phyloP scores from a whole-genome alignment of 208 protist genomes.

The Phytomonas francai region DNA sequence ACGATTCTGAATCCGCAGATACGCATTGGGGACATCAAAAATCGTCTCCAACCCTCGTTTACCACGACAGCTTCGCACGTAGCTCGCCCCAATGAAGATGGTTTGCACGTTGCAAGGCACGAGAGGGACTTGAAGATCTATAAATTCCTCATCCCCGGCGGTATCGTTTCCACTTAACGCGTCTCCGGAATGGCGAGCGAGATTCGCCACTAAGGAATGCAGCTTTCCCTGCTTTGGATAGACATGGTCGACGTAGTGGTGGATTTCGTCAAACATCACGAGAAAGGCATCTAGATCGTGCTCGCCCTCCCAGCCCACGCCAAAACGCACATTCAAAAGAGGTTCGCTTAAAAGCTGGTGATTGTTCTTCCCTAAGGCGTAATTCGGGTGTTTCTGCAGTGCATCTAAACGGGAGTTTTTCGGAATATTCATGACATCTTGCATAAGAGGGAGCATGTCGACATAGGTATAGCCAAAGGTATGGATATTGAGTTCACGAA shows the following conservation, averaged over 20 bases:
- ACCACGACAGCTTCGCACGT: slow-evolving; percentile 19
- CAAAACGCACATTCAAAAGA: slow-evolving; percentile 74
- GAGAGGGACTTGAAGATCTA: slow-evolving; percentile 37
- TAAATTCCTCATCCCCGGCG: slow-evolving; percentile 40
- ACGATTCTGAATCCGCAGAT: slow-evolving; percentile 70
- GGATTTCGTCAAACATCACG: slow-evolving; percentile 56
- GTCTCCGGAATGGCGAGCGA: slow-evolving; percentile 63
- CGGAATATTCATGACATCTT: slow-evolving; percentile 54
- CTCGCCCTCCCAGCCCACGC: slow-evolving; percentile 67
- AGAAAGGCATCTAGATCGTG: slow-evolving; percentile 78
- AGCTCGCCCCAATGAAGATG: slow-evolving; percentile 50
- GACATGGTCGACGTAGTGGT: slow-evolving; percentile 72
- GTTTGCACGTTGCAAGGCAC: slow-evolving; percentile 45
- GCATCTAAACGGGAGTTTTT: slow-evolving; percentile 32
- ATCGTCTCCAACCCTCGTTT: slow-evolving; percentile 18
- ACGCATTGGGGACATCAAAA: slow-evolving; percentile 61
- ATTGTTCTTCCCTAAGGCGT: slow-evolving; percentile 43
- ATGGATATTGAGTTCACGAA: slow-evolving; percentile 72
- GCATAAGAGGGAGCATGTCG: slow-evolving; percentile 66
- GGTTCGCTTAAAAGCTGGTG: slow-evolving; percentile 17
- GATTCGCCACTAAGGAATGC: slow-evolving; percentile 26
- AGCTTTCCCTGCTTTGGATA: slow-evolving; percentile 49
- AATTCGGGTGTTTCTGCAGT: slow-evolving; percentile 45
- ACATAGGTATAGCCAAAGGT: slow-evolving; percentile 76
- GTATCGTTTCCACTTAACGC: slow-evolving; percentile 50